A percentile compares a stretch with the other conserved stretches of the same genome.
Conservation (phyloP, 2,329 filamentous ascomycete genomes). For the Sporothrix curviconia region DNA sequence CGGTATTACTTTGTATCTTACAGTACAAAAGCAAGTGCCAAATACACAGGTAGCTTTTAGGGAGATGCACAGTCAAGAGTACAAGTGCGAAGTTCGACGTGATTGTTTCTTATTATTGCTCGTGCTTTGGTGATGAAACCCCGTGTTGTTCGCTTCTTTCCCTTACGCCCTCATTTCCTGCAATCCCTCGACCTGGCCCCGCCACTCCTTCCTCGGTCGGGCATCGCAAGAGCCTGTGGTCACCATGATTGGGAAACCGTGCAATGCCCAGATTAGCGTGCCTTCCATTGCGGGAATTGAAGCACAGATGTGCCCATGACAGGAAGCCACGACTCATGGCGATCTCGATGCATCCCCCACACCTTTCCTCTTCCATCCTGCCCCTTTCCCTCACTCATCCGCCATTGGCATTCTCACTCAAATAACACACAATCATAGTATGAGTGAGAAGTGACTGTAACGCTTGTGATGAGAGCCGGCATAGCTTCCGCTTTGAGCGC, state of each 20-base stretch:
- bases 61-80: too few relatives aligned
- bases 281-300: constrained; percentile 4
- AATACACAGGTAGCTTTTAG: too few relatives aligned
- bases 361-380: not conserved
- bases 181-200: not conserved
- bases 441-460: not conserved
- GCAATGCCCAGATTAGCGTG: not conserved
- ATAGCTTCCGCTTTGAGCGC: too few relatives aligned
- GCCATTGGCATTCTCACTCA: not conserved
- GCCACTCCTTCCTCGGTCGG: constrained; percentile 6
- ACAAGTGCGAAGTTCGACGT: too few relatives aligned
- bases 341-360: not conserved
- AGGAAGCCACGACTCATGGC: not conserved
- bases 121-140: not conserved
- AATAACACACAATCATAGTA: not conserved
- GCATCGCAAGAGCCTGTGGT: constrained; percentile 7
- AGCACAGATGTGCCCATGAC: constrained; percentile 4
- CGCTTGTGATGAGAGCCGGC: not conserved
- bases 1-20: too few relatives aligned
- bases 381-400: not conserved
- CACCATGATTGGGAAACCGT: not conserved
- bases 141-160: not conserved
- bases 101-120: too few relatives aligned
- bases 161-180: not conserved
- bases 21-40: too few relatives aligned